Conservation (phyloP, 805 yeast species). For the Yarrowia sp. region DNA sequence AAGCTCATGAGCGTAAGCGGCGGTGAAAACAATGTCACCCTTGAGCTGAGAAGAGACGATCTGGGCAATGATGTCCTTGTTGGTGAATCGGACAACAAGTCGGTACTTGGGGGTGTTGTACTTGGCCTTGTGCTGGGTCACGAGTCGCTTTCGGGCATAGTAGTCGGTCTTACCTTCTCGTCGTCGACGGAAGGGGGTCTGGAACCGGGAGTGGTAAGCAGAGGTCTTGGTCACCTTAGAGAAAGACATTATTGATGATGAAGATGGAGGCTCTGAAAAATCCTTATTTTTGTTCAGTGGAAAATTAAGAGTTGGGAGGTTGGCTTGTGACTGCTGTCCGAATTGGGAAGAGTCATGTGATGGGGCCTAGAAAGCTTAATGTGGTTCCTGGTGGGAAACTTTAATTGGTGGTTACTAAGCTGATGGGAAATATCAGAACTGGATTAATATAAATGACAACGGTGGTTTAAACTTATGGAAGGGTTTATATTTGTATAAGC, state of each 20-base stretch:
- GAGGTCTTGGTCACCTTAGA: constrained; percentile 69
- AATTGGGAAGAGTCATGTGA: constrained; percentile 9
- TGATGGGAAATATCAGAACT: too few relatives aligned
- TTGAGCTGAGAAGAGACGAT: constrained; percentile 93
- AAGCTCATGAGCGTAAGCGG: constrained; percentile 98
- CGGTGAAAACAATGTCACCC: constrained; percentile 93
- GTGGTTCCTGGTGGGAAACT: neutral
- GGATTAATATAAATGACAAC: neutral
- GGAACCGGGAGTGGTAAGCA: constrained; percentile 99
- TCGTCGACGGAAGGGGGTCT: constrained; percentile 99
- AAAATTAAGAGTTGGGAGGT: neutral
- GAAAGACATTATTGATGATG: constrained; percentile 62
- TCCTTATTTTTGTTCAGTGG: neutral
- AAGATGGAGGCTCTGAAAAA: neutral
- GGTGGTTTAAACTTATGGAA: too few relatives aligned
- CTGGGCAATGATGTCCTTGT: constrained; percentile 98
- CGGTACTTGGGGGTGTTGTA: constrained; percentile 99
- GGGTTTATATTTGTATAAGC: too few relatives aligned
- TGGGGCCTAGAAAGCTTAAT: neutral
- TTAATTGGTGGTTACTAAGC: neutral
- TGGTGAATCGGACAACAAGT: constrained; percentile 99
- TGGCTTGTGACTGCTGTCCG: constrained; percentile 15
- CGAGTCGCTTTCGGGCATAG: constrained; percentile 99
- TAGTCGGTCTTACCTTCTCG: constrained; percentile 99
- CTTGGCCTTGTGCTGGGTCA: constrained; percentile 99